Evolutionary conservation across 768 basidiomycete species (phyloP), one percentile per base, ranked within the genome.

Genomic region (Leucogyrophana mollusca): DNA sequence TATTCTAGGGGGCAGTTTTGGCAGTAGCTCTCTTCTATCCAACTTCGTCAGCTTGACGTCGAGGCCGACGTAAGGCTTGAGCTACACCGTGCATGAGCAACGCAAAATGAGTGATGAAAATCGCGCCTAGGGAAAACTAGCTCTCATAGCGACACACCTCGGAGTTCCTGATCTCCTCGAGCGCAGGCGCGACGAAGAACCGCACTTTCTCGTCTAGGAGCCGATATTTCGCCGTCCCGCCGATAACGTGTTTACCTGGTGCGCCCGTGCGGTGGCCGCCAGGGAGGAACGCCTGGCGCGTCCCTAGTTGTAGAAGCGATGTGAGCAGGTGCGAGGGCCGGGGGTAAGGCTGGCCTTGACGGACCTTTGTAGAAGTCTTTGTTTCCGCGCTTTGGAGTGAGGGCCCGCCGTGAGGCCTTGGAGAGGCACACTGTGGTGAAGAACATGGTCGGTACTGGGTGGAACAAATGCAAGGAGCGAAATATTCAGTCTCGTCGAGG

Each of bases 311-410:
- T 21, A 4, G 22, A 45, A 17, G 13, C 32, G 13, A 16, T 14
- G 33, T 18, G 6, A 43, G 42, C 17, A 43, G 33, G 18, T 24
- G n/a, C 27, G 7, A 34, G 14, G n/a, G 16, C 32, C 6, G 20
- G 3, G 11, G 17, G 18, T 16, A 14, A 16, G 21, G 5, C 10
- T 30, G 34, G 13, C 7, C n/a, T 41, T 23, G 14, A 40, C 27
- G 18, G 25, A 87, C 95, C 95, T 68, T 98, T 98, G 77, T 96
- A 97, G 63, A 77, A 97, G 61, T 99, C 92, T 59, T 97, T 98
- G 72, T 96, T 96, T 13, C 81, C 95, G 38, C 83, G 71, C 65
- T 97, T 97, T 0, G 90, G 74, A 0, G 87, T 93, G 40, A 98
- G 72, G 2, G 93, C 80, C 20, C 82, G 73, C 46, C 95, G 76